Percentiles rank a stretch among this genome's conserved stretches.
Conservation (phyloP, 306 rosid genomes). For the Rosa lucieae region DNA sequence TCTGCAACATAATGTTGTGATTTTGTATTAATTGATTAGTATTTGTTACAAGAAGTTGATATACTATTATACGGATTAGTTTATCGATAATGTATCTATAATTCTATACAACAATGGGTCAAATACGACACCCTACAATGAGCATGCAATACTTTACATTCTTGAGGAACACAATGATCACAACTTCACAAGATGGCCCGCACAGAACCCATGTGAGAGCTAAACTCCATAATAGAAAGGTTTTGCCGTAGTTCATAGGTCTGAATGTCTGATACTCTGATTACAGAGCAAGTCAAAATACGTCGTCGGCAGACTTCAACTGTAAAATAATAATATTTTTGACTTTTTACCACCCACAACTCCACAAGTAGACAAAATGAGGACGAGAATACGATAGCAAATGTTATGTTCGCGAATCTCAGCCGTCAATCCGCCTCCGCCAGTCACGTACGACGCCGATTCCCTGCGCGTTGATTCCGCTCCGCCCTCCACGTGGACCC, state of each 20-base stretch:
- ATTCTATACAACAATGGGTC: not conserved
- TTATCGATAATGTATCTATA: no score
- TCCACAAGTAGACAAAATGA: not conserved
- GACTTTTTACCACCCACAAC: not conserved
- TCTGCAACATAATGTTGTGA: no score
- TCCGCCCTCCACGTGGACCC: conserved; percentile 38
- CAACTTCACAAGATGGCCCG: not conserved
- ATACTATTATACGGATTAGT: no score
- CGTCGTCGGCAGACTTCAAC: not conserved
- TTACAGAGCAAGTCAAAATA: not conserved
- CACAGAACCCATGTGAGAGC: not conserved
- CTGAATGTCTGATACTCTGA: not conserved
- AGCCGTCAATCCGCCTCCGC: conserved; percentile 33
- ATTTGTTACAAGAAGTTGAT: no score
- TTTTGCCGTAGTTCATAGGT: not conserved
- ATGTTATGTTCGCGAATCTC: conserved; percentile 22
- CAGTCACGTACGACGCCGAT: conserved; percentile 39
- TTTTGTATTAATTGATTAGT: no score
- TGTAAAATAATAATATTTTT: not conserved
- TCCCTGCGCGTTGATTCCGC: conserved; percentile 41
- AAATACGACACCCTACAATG: no score
- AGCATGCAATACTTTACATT: not conserved
- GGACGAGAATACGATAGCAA: conserved; percentile 22
- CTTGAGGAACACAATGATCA: not conserved
- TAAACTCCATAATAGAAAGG: not conserved